Evolutionary conservation across 2,329 filamentous ascomycete genomes (phyloP).

Genomic region (Calonectria pseudoturangicola): DNA sequence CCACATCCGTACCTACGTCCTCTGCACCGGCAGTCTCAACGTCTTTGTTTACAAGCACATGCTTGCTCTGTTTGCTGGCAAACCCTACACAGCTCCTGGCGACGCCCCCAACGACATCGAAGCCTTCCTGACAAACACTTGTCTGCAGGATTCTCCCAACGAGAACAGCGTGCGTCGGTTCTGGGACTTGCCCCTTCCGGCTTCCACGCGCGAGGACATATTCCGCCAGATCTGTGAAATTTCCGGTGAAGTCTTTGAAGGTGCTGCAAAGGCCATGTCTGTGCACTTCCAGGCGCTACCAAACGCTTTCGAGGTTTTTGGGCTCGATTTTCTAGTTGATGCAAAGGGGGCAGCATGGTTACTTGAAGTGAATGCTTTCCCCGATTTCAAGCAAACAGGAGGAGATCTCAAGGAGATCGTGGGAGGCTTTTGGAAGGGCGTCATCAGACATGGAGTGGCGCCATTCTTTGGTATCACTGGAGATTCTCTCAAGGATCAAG

Average conservation of each 20-base stretch:
- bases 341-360: slow-evolving; percentile 79
- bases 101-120: slow-evolving; percentile 72
- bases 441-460: slow-evolving; percentile 79
- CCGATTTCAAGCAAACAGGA: slow-evolving; percentile 95
- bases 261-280: slow-evolving; percentile 87
- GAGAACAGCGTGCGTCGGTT: slow-evolving; percentile 83
- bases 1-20: slow-evolving; percentile 93
- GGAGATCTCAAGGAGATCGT: slow-evolving; percentile 85
- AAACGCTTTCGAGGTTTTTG: slow-evolving; percentile 94
- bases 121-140: slow-evolving; percentile 95
- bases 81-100: slow-evolving; percentile 81
- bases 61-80: slow-evolving; percentile 93
- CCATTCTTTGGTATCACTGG: slow-evolving; percentile 76
- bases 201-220: slow-evolving; percentile 76
- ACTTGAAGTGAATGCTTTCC: slow-evolving; percentile 96
- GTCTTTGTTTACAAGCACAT: slow-evolving; percentile 93
- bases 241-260: slow-evolving; percentile 88
- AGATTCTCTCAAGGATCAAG: slow-evolving; percentile 47
- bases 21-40: slow-evolving; percentile 84
- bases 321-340: slow-evolving; percentile 92
- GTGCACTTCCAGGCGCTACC: slow-evolving; percentile 93
- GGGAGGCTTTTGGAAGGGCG: slow-evolving; percentile 83
- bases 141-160: slow-evolving; percentile 80
- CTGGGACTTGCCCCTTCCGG: slow-evolving; percentile 76
- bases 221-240: slow-evolving; percentile 84